phyloP scores from a whole-genome alignment of 2,329 filamentous ascomycete species.

The Ophiostoma angusticollis region DNA sequence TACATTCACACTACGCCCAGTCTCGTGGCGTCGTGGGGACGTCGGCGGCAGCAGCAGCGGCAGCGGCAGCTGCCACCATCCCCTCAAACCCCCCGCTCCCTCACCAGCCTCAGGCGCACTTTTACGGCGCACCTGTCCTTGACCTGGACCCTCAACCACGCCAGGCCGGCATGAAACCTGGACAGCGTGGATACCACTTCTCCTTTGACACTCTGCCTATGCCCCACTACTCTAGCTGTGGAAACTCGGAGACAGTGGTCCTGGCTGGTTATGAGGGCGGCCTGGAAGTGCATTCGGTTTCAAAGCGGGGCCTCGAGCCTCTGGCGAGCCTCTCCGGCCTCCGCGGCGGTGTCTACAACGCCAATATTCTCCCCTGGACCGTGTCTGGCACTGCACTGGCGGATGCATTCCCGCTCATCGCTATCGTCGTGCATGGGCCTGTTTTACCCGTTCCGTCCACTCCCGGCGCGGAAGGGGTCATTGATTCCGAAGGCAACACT shows the following conservation, averaged over 20 bases:
- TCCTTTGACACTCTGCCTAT: constrained; percentile 61
- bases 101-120: constrained; percentile 64
- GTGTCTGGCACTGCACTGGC: constrained; percentile 35
- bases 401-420: constrained; percentile 58
- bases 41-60: not conserved
- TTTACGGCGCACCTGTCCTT: constrained; percentile 61
- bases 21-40: constrained; percentile 31
- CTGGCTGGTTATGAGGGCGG: constrained; percentile 71
- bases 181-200: constrained; percentile 63
- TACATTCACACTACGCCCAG: constrained; percentile 37
- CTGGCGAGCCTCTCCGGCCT: constrained; percentile 63
- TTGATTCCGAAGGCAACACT: constrained; percentile 14
- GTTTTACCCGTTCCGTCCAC: constrained; percentile 32
- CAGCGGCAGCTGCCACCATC: not conserved
- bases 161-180: constrained; percentile 42
- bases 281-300: constrained; percentile 61
- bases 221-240: constrained; percentile 18
- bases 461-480: not conserved
- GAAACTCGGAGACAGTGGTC: constrained; percentile 48
- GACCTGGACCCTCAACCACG: constrained; percentile 43
- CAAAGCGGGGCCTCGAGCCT: constrained; percentile 57
- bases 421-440: constrained; percentile 68
- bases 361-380: constrained; percentile 68
- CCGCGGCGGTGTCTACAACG: constrained; percentile 65
- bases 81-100: constrained; percentile 49